Evolutionary conservation across 1,284 basidiomycete species (phyloP).

Genomic region (Puccinia polysora): DNA sequence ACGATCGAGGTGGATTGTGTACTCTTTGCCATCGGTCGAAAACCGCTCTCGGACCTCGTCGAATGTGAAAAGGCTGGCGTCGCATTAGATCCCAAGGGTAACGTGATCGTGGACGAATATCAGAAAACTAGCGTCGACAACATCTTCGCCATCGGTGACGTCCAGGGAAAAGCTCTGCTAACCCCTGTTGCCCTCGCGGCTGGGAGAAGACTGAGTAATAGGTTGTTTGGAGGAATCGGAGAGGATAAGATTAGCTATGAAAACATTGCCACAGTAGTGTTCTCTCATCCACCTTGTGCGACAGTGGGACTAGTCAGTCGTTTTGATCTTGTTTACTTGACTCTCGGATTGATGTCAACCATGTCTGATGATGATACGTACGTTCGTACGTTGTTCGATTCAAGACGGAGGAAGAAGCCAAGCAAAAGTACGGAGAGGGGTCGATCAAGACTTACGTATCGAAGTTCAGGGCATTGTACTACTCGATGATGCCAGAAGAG

Average conservation of each 20-base stretch:
- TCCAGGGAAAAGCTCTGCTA: slow-evolving; percentile 80
- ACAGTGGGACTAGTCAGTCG: slow-evolving; percentile 70
- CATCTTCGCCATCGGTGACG: slow-evolving; percentile 84
- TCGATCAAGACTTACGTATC: slow-evolving; percentile 73
- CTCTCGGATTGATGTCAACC: too few relatives aligned
- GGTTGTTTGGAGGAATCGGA: slow-evolving; percentile 78
- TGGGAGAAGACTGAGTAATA: slow-evolving; percentile 78
- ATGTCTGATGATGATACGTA: not conserved
- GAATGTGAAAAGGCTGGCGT: slow-evolving; percentile 75
- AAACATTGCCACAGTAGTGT: slow-evolving; percentile 84
- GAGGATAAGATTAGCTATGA: slow-evolving; percentile 82
- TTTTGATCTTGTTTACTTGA: too few relatives aligned
- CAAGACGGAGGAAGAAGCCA: slow-evolving; percentile 78
- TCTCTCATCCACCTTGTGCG: slow-evolving; percentile 81
- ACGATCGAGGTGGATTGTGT: slow-evolving; percentile 78
- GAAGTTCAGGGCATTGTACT: slow-evolving; percentile 67
- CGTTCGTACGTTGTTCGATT: too few relatives aligned
- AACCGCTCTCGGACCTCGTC: slow-evolving; percentile 71
- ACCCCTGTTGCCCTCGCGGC: slow-evolving; percentile 99
- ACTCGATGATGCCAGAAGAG: slow-evolving; percentile 72
- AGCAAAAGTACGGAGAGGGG: slow-evolving; percentile 75
- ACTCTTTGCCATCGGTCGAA: slow-evolving; percentile 91
- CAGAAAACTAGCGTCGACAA: slow-evolving; percentile 72
- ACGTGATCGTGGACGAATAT: slow-evolving; percentile 84
- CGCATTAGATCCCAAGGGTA: slow-evolving; percentile 69